Base-by-base conservation (phyloP, 2,329 filamentous ascomycete species). In the Paecilomyces dactylethromorphus region DNA sequence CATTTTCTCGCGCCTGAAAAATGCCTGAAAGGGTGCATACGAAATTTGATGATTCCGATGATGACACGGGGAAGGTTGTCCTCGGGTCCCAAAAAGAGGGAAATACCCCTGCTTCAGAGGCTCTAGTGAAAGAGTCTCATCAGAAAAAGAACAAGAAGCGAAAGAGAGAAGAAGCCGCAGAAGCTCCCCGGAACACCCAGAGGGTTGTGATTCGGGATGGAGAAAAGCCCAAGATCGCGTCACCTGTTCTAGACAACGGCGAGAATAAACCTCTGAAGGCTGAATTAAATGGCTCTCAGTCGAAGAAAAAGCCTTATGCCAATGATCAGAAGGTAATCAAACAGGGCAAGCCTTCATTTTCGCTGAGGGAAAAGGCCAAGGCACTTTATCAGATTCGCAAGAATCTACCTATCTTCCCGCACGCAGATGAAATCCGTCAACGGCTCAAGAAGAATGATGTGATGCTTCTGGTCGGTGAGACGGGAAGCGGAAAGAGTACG, bases 401-500 rank as follows among this genome's bases (percentile, higher is more conserved):
- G 69, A 80, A 84, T 13, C 81, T 97, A 3, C 92, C 92, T 0
- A 93, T 97, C 64, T 96, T 90, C 85, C 77, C 82, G 3, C 84
- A 92, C 63, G 85, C 85, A 54, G 79, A 87, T 33, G 82, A 87
- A 26, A 95, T 97, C 55, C 85, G 86, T 35, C 69, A 79, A 15
- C 79, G 84, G 1, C 76, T 96, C 6, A 78, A 79, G 12, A 76
- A 84, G 33, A 86, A 85, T 62, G 85, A 95, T 67, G 85, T 96
- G 1, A 83, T 99, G 56, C 81, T 99, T 0, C 78, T 99, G 13
- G 88, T 94, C 2, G 93, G 93, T 77, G 93, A 97, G 74, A 99
- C 94, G 0, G 94, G 94, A 71, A 96, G 91, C 13, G 94, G 94
- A 71, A 99, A 99, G 77, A 95, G 90, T 78, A 99, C 94, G 0